These are phyloP conservation scores for Xylogone sp. DNA, from an alignment of 2,329 filamentous ascomycete genomes.

Conservation along the genomic window DNA sequence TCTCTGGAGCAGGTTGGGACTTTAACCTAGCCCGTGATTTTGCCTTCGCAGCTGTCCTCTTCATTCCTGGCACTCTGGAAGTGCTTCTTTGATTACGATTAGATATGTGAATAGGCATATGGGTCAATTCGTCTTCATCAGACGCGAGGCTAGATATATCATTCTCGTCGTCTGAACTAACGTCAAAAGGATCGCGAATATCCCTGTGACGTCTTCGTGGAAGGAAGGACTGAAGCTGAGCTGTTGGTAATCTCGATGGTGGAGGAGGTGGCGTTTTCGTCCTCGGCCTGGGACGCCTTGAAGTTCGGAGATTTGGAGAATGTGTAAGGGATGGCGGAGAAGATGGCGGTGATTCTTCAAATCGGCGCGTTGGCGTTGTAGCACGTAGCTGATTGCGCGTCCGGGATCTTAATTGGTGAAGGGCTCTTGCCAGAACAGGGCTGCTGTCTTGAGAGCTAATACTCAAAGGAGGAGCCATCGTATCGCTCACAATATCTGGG, in stretches of 20 bases:
- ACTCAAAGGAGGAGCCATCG: constrained; percentile 29
- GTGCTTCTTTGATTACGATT: constrained; percentile 23
- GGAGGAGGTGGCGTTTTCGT: constrained; percentile 15
- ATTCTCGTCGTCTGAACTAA: constrained; percentile 40
- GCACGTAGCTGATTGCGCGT: constrained; percentile 5
- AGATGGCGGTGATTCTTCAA: constrained; percentile 36
- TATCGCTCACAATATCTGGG: constrained; percentile 26
- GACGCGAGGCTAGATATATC: constrained; percentile 44
- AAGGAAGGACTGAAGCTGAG: constrained; percentile 32
- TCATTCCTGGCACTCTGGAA: constrained; percentile 16
- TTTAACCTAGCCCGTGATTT: constrained; percentile 16
- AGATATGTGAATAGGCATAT: constrained; percentile 36
- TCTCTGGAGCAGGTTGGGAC: constrained; percentile 19
- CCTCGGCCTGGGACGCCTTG: constrained; percentile 9
- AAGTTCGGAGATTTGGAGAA: constrained; percentile 48
- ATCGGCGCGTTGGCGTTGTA: constrained; percentile 20
- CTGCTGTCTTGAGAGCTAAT: constrained; percentile 15
- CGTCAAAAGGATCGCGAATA: constrained; percentile 32
- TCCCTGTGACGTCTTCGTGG: constrained; percentile 26
- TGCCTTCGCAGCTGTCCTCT: constrained; percentile 21
- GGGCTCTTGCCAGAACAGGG: constrained; percentile 13
- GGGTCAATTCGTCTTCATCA: constrained; percentile 54
- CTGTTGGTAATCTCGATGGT: constrained; percentile 27
- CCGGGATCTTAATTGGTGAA: neutral
- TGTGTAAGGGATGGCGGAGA: constrained; percentile 65